Evolutionary conservation across 2,329 filamentous ascomycete genomes (phyloP), one percentile per base, ranked within the genome.

Genomic region (Stemphylium beticola): DNA sequence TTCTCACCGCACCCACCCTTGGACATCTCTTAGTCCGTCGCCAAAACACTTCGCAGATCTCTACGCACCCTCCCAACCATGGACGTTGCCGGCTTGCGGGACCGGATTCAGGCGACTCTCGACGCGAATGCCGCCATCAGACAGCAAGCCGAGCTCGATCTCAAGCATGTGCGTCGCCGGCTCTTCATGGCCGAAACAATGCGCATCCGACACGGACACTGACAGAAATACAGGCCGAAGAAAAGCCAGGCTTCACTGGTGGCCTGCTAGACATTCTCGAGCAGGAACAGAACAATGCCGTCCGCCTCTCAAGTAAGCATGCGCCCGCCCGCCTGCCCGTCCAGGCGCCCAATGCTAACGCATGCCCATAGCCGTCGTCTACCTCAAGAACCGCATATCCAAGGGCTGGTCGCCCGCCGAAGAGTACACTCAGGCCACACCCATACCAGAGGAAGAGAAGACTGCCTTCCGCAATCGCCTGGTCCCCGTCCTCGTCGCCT

Each of bases 351-450:
- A 50, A 32, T 60, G 64, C 73, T 74, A 46, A 72, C 60, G 29
- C 53, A 53, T 47, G 56, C 42, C 59, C 55, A 62, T 77, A 97
- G 93, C 92, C 72, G 93, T 93, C 73, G 91, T 99, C 68, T 99
- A 98, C 79, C 87, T 98, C 76, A 99, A 99, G 82, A 98, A 99
- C 80, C 90, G 93, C 74, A 90, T 98, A 76, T 93, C 90, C 76
- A 90, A 93, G 74, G 92, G 91, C 69, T 99, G 95, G 95, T 85
- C 88, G 51, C 87, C 85, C 60, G 83, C 84, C 71, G 91, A 96
- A 63, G 89, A 93, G 63, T 87, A 84, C 72, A 85, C 87, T 60
- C 84, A 85, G 69, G 87, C 89, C 67, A 87, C 86, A 67, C 81
- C 88, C 66, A 95, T 96, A 78, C 84, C 90, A 67, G 93, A 98